Base-by-base conservation (phyloP, 2,329 filamentous ascomycete genomes). In the Dactylellina drechsleri region DNA sequence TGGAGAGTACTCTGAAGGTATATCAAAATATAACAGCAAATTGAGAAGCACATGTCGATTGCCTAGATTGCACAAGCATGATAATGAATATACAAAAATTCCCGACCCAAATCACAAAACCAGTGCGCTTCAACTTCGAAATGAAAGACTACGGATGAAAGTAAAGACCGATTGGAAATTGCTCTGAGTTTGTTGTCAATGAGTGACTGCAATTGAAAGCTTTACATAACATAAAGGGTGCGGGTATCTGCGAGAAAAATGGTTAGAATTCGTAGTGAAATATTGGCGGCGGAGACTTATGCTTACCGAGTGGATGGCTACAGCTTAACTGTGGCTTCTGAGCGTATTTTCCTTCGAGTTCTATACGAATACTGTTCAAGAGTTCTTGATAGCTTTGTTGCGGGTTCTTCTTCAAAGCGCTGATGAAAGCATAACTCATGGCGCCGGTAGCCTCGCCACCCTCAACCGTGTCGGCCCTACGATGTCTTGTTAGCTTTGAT, bases 351-450 rank as follows among this genome's bases (percentile, higher is more conserved):
- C 88, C 88, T 78, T 91, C 85, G 72, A 99, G 85, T 80, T 97
- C 90, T 68, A 97, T 93, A 70, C 95, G 91, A 80, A 99, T 93
- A 82, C 90, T 97, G 85, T 97, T 98, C 78, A 99, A 87, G 70
- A 99, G 85, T 85, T 97, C 90, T 59, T 98, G 92, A 81, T 99
- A 99, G 83, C 91, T 97, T 85, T 98, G 95, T 81, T 96, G 90
- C 0, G 92, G 92, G 81, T 96, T 96, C 84, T 93, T 92, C 85
- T 91, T 93, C 80, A 98, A 86, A 18, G 93, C 90, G 0, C 87
- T 89, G 82, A 99, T 95, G 82, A 99, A 99, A 1, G 95, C 95
- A 89, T 91, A 97, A 2, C 93, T 97, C 95, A 99, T 98, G 82
- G 95, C 95, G 66, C 95, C 95, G 0, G 95, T 99, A 40, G 95